phyloP scores from a whole-genome alignment of 2,329 filamentous ascomycete species.

The Ophiocordyceps camponoti-floridani region DNA sequence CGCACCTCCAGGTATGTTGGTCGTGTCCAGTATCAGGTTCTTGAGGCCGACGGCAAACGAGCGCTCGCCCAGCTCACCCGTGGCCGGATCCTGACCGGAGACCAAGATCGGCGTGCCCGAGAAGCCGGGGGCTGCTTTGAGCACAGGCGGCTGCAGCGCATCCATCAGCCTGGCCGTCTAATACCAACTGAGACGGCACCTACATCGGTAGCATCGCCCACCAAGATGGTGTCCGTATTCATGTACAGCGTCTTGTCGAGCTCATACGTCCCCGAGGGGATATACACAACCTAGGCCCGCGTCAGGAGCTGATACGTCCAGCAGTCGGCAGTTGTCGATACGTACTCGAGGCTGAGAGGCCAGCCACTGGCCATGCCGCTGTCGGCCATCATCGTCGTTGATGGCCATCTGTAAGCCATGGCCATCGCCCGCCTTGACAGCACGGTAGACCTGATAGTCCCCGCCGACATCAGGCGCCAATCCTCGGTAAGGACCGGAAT shows the following conservation, averaged over 20 bases:
- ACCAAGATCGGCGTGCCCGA: slow-evolving; percentile 13
- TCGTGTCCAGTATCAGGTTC: slow-evolving; percentile 24
- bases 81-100: slow-evolving; percentile 18
- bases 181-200: background rate
- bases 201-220: slow-evolving; percentile 24
- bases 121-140: slow-evolving; percentile 21
- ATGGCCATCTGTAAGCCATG: slow-evolving; percentile 20
- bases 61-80: slow-evolving; percentile 15
- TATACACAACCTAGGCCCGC: slow-evolving; percentile 16
- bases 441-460: slow-evolving; percentile 19
- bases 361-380: slow-evolving; percentile 18
- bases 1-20: slow-evolving; percentile 5
- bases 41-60: slow-evolving; percentile 24
- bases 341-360: slow-evolving; percentile 21
- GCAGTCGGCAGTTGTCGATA: background rate
- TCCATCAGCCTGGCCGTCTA: background rate
- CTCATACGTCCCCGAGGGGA: slow-evolving; percentile 22
- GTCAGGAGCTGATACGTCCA: background rate
- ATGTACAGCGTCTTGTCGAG: slow-evolving; percentile 19
- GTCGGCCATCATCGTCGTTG: slow-evolving; percentile 15
- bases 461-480: slow-evolving; percentile 21
- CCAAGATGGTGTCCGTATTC: slow-evolving; percentile 25
- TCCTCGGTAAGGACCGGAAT: slow-evolving; percentile 16
- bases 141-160: slow-evolving; percentile 14
- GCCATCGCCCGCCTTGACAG: slow-evolving; percentile 18